These are phyloP conservation scores for Acanthamoeba healyi DNA, from an alignment of 208 protist genomes.

Conservation along the genomic window DNA sequence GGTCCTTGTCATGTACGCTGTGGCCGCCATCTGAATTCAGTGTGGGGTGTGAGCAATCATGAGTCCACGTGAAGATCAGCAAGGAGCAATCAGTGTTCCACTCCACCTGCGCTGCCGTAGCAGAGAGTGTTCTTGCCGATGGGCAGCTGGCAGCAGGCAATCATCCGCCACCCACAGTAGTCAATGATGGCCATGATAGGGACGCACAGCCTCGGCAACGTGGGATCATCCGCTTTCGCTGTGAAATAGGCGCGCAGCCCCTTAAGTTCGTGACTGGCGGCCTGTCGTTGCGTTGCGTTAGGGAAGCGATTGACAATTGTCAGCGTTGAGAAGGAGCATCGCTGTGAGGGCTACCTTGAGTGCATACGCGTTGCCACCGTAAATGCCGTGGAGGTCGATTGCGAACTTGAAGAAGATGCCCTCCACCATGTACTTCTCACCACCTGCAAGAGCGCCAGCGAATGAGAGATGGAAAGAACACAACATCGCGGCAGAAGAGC, in stretches of 20 bases:
- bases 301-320: background rate
- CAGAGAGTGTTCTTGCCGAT: conserved; percentile 70
- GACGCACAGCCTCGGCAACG: background rate
- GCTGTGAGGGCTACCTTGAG: background rate
- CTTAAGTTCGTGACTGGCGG: conserved; percentile 41
- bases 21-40: background rate
- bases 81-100: background rate
- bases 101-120: conserved; percentile 74
- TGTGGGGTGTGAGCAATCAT: background rate
- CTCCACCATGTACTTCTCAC: conserved; percentile 66
- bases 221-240: background rate
- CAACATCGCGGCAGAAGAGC: too few species aligned
- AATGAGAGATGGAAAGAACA: background rate
- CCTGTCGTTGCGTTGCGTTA: background rate
- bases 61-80: background rate
- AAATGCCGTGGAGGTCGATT: conserved; percentile 54
- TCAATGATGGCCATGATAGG: conserved; percentile 66
- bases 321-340: background rate
- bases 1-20: conserved; percentile 33
- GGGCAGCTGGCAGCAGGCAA: conserved; percentile 41
- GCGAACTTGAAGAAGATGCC: conserved; percentile 79
- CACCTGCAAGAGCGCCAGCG: background rate
- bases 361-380: conserved; percentile 38
- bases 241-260: conserved; percentile 2
- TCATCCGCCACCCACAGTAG: conserved; percentile 79